phyloP scores from a whole-genome alignment of 1,284 basidiomycete species.

The Veloporphyrellus conicus region DNA sequence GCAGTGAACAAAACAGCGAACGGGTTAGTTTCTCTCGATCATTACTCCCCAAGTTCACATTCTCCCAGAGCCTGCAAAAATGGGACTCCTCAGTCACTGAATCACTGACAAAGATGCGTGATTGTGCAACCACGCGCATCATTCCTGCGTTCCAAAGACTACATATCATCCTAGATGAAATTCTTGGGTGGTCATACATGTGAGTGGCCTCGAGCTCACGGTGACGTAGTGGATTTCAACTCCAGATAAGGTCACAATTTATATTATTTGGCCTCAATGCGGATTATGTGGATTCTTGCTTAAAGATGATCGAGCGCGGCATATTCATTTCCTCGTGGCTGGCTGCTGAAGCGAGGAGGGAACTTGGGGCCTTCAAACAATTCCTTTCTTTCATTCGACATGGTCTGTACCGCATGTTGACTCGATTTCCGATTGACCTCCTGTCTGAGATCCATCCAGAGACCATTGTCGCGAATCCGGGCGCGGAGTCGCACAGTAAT shows the following conservation, averaged over 20 bases:
- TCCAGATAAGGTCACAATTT: constrained; percentile 44
- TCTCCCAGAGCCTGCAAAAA: constrained; percentile 62
- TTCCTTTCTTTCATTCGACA: constrained; percentile 74
- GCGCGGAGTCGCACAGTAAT: constrained; percentile 43
- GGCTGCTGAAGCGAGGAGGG: constrained; percentile 57
- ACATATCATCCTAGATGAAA: constrained; percentile 68
- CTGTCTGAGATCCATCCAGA: constrained; percentile 31
- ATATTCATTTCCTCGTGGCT: constrained; percentile 68
- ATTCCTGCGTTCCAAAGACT: constrained; percentile 72
- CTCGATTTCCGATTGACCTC: constrained; percentile 14
- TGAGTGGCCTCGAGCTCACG: constrained; percentile 37
- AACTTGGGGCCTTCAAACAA: constrained; percentile 67
- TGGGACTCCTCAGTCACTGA: constrained; percentile 74
- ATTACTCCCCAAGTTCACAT: constrained; percentile 17
- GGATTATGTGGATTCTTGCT: constrained; percentile 47
- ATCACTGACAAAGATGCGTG: constrained; percentile 64
- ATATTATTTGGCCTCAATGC: constrained; percentile 49
- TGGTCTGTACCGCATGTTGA: constrained; percentile 44
- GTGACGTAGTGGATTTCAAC: constrained; percentile 16
- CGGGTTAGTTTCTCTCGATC: constrained; percentile 46
- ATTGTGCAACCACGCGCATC: constrained; percentile 64
- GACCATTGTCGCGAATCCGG: constrained; percentile 38
- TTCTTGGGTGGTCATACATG: constrained; percentile 71
- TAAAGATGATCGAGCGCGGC: constrained; percentile 50
- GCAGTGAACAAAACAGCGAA: constrained; percentile 75